Evolutionary conservation across 257 asterid genomes (phyloP), one percentile per base, ranked within the genome.

Genomic region (Capsicum baccatum): DNA sequence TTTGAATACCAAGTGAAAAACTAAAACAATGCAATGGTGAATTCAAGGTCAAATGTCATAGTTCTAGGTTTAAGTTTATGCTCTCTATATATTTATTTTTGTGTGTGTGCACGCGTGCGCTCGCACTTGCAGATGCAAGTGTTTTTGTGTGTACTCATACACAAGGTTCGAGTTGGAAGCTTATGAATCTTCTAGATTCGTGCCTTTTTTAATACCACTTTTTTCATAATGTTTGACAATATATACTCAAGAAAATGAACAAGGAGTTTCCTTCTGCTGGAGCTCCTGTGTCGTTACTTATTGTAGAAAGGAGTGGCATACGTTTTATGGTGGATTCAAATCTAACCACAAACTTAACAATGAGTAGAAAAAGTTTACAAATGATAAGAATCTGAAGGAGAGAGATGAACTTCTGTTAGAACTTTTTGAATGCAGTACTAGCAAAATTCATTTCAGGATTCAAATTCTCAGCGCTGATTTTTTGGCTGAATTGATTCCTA

Each of bases 361-460:
- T 9, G 67, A 70, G 3, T 91, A 90, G 90, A 89, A 14, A 69
- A 11, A 4, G 9, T 91, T 90, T 67, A 85, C 15, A 7, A 10
- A 8, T 3, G 91, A 85, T n/a, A 92, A 91, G 83, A 64, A 86
- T n/a, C 85, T 92, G 39, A 69, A 85, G 64, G 5, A 48, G 3
- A 91, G 90, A 3, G 93, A 91, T 89, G 92, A 85, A 52, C 88
- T 89, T 84, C 86, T 91, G 26, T 92, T 92, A 54, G 94, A 92
- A 83, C 85, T 90, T 1, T 80, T 60, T 66, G 88, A 90, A 37
- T 17, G 68, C 33, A 26, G 33, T 26, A 26, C 33, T 26, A 26
- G 33, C 33, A 26, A 26, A 26, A 26, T 26, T 26, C 33, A 26
- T 26, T 26, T 26, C 1, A 26, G 33, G 33, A 1, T 26, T 26